A percentile compares a stretch with the other conserved stretches of the same genome.
phyloP scores from a whole-genome alignment of 2,329 filamentous ascomycete genomes.

The Chalara sp. region DNA sequence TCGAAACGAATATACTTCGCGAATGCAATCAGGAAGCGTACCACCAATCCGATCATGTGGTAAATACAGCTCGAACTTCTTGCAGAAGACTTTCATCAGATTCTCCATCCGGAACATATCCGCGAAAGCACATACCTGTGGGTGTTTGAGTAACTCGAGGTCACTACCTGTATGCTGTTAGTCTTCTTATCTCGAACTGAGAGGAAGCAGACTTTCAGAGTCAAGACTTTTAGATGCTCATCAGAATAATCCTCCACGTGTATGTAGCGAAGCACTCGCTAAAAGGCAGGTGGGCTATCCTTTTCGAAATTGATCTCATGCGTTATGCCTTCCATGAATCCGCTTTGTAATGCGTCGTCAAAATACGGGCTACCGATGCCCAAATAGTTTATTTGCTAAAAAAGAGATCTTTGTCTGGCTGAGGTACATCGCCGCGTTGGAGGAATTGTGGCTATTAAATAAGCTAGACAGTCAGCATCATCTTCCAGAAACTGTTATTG shows the following conservation, averaged over 20 bases:
- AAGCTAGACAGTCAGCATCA: slow-evolving; percentile 6
- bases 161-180: slow-evolving; percentile 11
- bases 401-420: slow-evolving; percentile 10
- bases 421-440: slow-evolving; percentile 11
- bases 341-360: slow-evolving; percentile 10
- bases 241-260: slow-evolving; percentile 16
- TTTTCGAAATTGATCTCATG: slow-evolving; percentile 11
- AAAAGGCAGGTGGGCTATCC: slow-evolving; percentile 14
- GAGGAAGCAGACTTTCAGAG: slow-evolving; percentile 8
- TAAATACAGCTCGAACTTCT: neutral
- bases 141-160: neutral
- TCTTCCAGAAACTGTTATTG: neutral
- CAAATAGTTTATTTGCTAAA: slow-evolving; percentile 8
- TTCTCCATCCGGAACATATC: no score
- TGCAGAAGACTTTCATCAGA: neutral
- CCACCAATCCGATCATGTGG: neutral
- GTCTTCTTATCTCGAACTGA: neutral
- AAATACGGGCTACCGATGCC: slow-evolving; percentile 11
- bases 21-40: neutral
- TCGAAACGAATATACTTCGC: neutral
- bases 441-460: slow-evolving; percentile 10
- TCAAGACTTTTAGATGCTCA: slow-evolving; percentile 7
- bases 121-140: neutral
- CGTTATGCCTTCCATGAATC: slow-evolving; percentile 14
- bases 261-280: slow-evolving; percentile 14